phyloP scores from a whole-genome alignment of 192 early-diverging fungal genomes.

The Backusella mclennaniae region DNA sequence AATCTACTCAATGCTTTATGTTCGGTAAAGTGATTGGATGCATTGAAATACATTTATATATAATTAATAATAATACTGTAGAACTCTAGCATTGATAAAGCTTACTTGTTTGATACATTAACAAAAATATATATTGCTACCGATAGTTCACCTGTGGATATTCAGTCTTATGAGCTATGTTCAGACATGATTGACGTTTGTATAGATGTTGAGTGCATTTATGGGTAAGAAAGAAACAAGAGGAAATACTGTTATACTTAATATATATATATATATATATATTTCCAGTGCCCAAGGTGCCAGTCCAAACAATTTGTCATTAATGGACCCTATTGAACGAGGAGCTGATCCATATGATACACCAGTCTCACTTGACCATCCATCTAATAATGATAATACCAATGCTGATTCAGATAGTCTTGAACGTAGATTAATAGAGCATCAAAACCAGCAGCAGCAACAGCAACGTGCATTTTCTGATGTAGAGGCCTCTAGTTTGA shows the following conservation, averaged over 20 bases:
- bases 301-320: conserved; percentile 10
- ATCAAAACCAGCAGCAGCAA: background rate
- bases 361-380: conserved; percentile 7
- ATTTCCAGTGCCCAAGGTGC: background rate
- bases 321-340: background rate
- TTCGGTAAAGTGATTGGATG: conserved; percentile 57
- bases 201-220: conserved; percentile 79
- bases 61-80: conserved; percentile 22
- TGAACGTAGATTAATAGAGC: conserved; percentile 7
- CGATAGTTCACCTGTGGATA: conserved; percentile 87
- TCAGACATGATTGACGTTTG: conserved; percentile 94
- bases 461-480: conserved; percentile 7
- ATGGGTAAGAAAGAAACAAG: conserved; percentile 43
- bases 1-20: conserved; percentile 92
- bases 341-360: conserved; percentile 5
- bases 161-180: conserved; percentile 89
- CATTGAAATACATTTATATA: too few relatives aligned
- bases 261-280: background rate
- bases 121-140: conserved; percentile 96
- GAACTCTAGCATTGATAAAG: conserved; percentile 96
- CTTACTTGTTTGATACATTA: conserved; percentile 86
- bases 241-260: background rate
- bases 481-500: conserved; percentile 63
- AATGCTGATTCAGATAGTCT: conserved; percentile 7
- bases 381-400: background rate